phyloP scores from a whole-genome alignment of 2,329 filamentous ascomycete species.

The Beauveria medogensis region DNA sequence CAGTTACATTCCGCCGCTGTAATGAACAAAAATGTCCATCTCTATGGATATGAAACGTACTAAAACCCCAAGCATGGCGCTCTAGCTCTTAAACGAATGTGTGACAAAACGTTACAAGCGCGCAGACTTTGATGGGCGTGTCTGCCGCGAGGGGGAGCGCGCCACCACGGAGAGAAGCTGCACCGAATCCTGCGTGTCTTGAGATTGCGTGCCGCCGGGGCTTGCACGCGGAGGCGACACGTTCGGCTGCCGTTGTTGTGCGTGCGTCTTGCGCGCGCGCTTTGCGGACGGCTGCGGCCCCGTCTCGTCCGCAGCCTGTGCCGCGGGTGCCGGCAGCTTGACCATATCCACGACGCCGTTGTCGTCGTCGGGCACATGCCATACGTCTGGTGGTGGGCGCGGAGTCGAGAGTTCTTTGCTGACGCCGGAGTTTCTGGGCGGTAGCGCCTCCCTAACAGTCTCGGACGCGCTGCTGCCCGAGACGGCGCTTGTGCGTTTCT shows the following conservation, averaged over 20 bases:
- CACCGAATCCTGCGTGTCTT: slow-evolving; percentile 8
- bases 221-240: background rate
- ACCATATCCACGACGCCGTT: background rate
- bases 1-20: no score
- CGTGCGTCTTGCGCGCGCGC: no score
- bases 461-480: background rate
- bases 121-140: no score
- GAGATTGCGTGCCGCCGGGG: slow-evolving; percentile 18
- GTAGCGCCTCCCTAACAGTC: slow-evolving; percentile 1
- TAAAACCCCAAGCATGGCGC: no score
- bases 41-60: no score
- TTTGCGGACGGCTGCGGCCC: background rate
- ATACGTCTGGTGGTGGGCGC: background rate
- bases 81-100: no score
- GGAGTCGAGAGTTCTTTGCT: background rate
- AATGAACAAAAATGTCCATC: no score
- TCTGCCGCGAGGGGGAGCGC: background rate
- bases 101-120: no score
- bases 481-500: background rate
- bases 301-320: background rate
- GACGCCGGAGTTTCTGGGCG: background rate
- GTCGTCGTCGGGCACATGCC: background rate
- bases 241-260: background rate
- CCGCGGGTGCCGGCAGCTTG: background rate
- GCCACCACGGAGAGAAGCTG: background rate